Evolutionary conservation across 2,329 filamentous ascomycete species (phyloP), one percentile per base, ranked within the genome.

Genomic region (Incumbomyces lentus): DNA sequence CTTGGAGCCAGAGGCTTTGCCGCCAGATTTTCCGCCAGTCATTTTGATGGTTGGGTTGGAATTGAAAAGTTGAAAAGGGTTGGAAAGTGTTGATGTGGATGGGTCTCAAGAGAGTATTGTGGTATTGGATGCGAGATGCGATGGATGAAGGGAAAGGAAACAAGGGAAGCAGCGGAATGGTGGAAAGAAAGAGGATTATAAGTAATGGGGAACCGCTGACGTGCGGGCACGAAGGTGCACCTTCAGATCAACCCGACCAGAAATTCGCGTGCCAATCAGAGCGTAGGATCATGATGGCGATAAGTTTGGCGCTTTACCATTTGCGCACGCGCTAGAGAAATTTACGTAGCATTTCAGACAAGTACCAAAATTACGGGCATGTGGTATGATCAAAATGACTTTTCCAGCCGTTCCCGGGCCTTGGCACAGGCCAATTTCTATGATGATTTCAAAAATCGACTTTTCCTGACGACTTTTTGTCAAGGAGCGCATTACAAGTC

Each of bases 21-120:
- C 92, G 74, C 92, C 92, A 76, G 90, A 95, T 77, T 98, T 98
- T 74, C 92, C 90, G 81, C 90, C 90, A 87, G 92, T 94, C 92
- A 98, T 98, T 85, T 86, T 95, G 83, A 79, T 67, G 57, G 68
- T 64, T 38, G 26, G 17, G 34, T 36, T 37, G 35, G 62, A 64
- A 68, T 63, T 59, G 51, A 58, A 59, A 60, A 60, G 54, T 55
- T 63, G 60, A 61, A 60, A 60, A 55, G 55, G 54, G 59, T 57
- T 60, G 58, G 55, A 60, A 55, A 53, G 40, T 51, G 48, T 49
- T 52, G 50, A 49, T 51, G 46, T 37, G 39, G 50, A 50, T 50
- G 50, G 54, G 52, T 38, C 40, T 42, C 41, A 56, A 57, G 58
- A 55, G 56, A 55, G 53, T 51, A 50, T 47, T 33, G 49, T 40